Base-by-base conservation (phyloP, 2,329 filamentous ascomycete genomes). In the Pochonia chlamydosporia region DNA sequence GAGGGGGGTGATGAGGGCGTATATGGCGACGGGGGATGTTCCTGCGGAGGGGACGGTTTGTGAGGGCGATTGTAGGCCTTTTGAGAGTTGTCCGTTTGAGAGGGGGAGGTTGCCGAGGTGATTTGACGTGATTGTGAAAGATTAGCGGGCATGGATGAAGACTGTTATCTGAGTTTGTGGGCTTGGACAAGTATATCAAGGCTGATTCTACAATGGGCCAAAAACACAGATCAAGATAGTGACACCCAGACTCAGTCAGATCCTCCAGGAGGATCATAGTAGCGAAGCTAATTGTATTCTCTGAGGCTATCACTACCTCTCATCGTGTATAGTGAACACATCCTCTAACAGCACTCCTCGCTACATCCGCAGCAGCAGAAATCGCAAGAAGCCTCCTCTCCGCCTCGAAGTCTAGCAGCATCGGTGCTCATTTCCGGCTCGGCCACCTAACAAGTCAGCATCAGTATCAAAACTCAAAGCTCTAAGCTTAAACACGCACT, bases 21-120 rank as follows among this genome's bases (percentile, higher is more conserved):
- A 57, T 23, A 46, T 58, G 2, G 56, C 54, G 11, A 43, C 49
- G 5, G 55, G 56, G 13, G 41, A 39, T 28, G 46, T 58, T 3
- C 56, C 56, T 11, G n/a, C 41, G 25, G 46, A 44, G 16, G 55
- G 55, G 10, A 45, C 46, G 2, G 49, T 49, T 3, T 58, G 56
- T 21, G 36, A 53, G 41, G 36, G 50, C 4, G 53, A 56, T 11
- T 54, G 52, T 20, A 44, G 44, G 20, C 46, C 45, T 4, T 52
- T 44, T 28, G 23, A 37, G n/a, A n/a, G 37, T 9, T 44, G 42
- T 36, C 3, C 21, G 3, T 20, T 24, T 14, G 31, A 44, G 31
- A 44, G 42, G 14, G 42, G 42, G 21, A 16, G 23, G 5, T 44
- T 44, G 23, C 41, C 18, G 4, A 11, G 41, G 16, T 44, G 42